A percentile compares a stretch with the other conserved stretches of the same genome.
phyloP scores from a whole-genome alignment of 2,329 filamentous ascomycete species.

The Fusarium globosum region DNA sequence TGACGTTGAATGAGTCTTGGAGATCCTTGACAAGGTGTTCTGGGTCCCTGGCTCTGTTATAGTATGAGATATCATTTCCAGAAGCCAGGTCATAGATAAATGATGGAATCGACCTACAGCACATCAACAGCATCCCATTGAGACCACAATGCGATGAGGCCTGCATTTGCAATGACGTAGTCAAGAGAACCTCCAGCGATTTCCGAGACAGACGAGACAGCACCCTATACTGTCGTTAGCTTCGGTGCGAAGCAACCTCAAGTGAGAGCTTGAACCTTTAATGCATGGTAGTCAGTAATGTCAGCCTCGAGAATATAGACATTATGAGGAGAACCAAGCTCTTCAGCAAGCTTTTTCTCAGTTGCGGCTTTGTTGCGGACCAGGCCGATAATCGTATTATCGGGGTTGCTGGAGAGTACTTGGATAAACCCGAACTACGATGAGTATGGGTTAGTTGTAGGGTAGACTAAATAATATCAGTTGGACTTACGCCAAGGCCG shows the following conservation, averaged over 20 bases:
- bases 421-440: neutral
- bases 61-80: neutral
- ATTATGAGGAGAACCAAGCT: neutral
- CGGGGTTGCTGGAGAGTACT: neutral
- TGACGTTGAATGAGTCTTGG: neutral
- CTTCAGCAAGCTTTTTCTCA: neutral
- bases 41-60: neutral
- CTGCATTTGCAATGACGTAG: neutral
- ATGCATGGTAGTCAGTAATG: neutral
- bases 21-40: neutral
- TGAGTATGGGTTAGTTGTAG: neutral
- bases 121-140: neutral
- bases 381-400: neutral
- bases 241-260: fast-evolving
- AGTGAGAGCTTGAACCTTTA: neutral
- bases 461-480: fast-evolving
- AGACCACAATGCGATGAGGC: neutral
- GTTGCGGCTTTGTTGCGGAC: neutral
- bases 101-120: neutral
- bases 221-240: neutral
- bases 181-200: neutral
- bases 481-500: neutral
- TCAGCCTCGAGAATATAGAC: neutral
- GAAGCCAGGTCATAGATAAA: fast-evolving
- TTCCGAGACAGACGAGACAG: neutral